Base-by-base conservation (phyloP, 140 eudicot species). In the Cichorium intybus region DNA sequence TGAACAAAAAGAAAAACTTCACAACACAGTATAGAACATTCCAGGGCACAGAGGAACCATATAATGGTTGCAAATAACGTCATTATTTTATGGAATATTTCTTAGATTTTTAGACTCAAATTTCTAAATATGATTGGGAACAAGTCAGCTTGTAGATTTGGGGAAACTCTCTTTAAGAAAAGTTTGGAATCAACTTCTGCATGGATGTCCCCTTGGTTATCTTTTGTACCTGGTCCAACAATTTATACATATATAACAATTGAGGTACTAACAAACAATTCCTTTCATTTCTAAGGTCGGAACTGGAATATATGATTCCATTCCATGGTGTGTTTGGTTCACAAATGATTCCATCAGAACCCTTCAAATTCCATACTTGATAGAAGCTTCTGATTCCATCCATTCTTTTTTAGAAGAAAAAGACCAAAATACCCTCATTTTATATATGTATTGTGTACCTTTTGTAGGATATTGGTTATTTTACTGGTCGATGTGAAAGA, bases 171-270 rank as follows among this genome's bases (percentile, higher is more conserved):
- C 31, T 75, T 81, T 12, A 87, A 68, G 59, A 74, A 76, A 74
- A 76, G 80, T 70, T 49, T 87, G 39, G 95, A 90, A 62, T 90
- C 95, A 62, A 90, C 97, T 58, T 86, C 90, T 53, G 86, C 95
- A 23, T 86, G 92, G 95, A 90, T 72, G 61, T 90, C 97, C 11
- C 97, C 95, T 56, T 90, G 95, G 97, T 84, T 79, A 33, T 74
- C 83, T 53, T 84, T 80, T 49, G 57, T 76, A 41, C 84, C 87
- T 4, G 87, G 88, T 66, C 84, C 95, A 18, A 80, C 81, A 80
- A 66, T 87, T 62, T 88, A 90, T 70, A 81, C 95, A 28, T 90
- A 90, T 29, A 81, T 90, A 54, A 90, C 90, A 49, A 75, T 90
- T 50, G 97, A 82, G 84, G 95, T 86, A 77, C 3, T 18, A 26